A percentile compares a stretch with the other conserved stretches of the same genome.
phyloP scores from a whole-genome alignment of 805 yeast species.

The Candida awuae region DNA sequence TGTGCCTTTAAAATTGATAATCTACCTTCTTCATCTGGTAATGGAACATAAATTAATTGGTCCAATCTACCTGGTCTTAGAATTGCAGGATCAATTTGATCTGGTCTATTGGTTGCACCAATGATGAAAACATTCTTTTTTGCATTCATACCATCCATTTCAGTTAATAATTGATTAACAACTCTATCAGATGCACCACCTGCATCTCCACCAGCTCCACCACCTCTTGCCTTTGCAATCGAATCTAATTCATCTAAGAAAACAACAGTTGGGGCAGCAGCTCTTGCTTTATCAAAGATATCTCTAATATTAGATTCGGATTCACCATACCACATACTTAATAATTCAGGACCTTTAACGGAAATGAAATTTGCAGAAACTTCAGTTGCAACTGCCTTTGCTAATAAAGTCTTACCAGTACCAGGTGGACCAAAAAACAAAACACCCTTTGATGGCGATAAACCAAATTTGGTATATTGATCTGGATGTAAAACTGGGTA shows the following conservation, averaged over 20 bases:
- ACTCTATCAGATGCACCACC: slow-evolving; percentile 97
- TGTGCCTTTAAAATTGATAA: slow-evolving; percentile 90
- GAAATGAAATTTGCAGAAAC: slow-evolving; percentile 97
- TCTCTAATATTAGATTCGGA: slow-evolving; percentile 96
- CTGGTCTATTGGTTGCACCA: slow-evolving; percentile 99
- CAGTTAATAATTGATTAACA: slow-evolving; percentile 90
- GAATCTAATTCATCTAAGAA: slow-evolving; percentile 98
- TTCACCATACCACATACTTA: slow-evolving; percentile 99
- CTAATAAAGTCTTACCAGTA: slow-evolving; percentile 97
- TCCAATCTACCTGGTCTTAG: slow-evolving; percentile 98
- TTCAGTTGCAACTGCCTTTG: slow-evolving; percentile 99
- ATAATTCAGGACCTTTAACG: slow-evolving; percentile 93
- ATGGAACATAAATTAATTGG: slow-evolving; percentile 95
- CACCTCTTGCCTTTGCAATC: slow-evolving; percentile 96
- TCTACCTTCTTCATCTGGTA: slow-evolving; percentile 95
- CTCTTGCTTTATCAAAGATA: slow-evolving; percentile 96
- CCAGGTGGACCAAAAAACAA: slow-evolving; percentile 99
- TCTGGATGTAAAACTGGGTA: slow-evolving; percentile 99
- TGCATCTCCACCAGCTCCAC: slow-evolving; percentile 71
- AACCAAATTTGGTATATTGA: slow-evolving; percentile 95
- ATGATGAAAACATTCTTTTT: slow-evolving; percentile 97
- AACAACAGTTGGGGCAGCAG: slow-evolving; percentile 99
- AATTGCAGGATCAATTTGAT: slow-evolving; percentile 97
- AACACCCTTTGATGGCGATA: slow-evolving; percentile 97
- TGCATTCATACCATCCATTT: slow-evolving; percentile 99